Evolutionary conservation across 768 basidiomycete species (phyloP).

Genomic region (Floccularia luteovirens): DNA sequence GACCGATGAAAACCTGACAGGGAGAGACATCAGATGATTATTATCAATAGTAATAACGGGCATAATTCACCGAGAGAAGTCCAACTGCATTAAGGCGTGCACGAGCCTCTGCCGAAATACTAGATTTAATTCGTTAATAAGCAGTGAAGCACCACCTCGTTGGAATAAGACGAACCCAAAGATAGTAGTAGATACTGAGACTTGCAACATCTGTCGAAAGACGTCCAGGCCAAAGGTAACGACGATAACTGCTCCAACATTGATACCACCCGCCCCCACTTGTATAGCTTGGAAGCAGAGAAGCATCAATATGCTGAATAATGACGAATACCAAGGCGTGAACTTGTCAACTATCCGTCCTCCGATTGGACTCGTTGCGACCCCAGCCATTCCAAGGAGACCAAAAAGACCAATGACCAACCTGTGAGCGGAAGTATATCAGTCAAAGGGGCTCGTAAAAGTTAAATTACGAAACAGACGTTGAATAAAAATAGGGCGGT

Average conservation of each 20-base stretch:
- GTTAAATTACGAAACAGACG: constrained; percentile 29
- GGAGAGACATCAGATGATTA: not conserved
- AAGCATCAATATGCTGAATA: constrained; percentile 42
- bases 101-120: constrained; percentile 40
- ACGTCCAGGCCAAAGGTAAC: constrained; percentile 66
- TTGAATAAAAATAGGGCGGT: constrained; percentile 68
- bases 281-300: constrained; percentile 55
- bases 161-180: constrained; percentile 31
- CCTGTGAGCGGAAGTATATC: constrained; percentile 15
- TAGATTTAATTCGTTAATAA: constrained; percentile 11
- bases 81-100: constrained; percentile 73
- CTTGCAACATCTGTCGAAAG: constrained; percentile 68
- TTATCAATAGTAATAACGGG: not conserved
- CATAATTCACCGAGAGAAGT: constrained; percentile 50
- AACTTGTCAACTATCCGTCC: constrained; percentile 65
- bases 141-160: constrained; percentile 6
- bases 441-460: not conserved
- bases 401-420: constrained; percentile 67
- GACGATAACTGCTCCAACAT: constrained; percentile 64
- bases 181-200: constrained; percentile 54
- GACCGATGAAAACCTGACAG: constrained; percentile 60
- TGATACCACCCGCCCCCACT: constrained; percentile 60
- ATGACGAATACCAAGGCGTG: constrained; percentile 71
- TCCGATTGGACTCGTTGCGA: constrained; percentile 58
- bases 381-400: constrained; percentile 65